Conservation (phyloP, 208 protist genomes). For the Trichomonas tenax region DNA sequence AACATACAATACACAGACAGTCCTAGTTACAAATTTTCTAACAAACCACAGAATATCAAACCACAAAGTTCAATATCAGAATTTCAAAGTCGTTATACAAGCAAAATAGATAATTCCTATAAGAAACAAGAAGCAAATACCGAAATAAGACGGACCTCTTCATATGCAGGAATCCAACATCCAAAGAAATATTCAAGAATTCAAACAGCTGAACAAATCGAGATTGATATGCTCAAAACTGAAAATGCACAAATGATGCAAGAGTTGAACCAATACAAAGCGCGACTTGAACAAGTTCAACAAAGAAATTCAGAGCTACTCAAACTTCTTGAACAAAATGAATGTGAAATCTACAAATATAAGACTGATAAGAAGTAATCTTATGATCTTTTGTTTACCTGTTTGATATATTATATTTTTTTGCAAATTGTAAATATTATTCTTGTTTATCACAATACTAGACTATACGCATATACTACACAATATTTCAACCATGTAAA, state of each 20-base stretch:
- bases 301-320: neutral
- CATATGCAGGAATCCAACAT: too few species aligned
- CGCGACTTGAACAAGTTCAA: neutral
- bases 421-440: too few species aligned
- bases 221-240: neutral
- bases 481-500: too few species aligned
- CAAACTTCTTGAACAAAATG: neutral
- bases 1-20: neutral
- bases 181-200: neutral
- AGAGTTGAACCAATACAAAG: neutral
- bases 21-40: neutral
- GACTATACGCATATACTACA: too few species aligned
- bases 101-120: neutral
- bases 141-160: too few species aligned
- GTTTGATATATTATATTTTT: too few species aligned
- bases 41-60: neutral
- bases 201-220: neutral
- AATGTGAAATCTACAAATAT: neutral
- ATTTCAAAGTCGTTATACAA: neutral
- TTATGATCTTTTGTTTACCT: too few species aligned
- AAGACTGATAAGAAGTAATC: neutral
- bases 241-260: neutral
- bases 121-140: neutral
- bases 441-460: too few species aligned
- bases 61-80: neutral